Evolutionary conservation across 768 basidiomycete genomes (phyloP), one percentile per base, ranked within the genome.

Genomic region (Nevesoporus exiguus): DNA sequence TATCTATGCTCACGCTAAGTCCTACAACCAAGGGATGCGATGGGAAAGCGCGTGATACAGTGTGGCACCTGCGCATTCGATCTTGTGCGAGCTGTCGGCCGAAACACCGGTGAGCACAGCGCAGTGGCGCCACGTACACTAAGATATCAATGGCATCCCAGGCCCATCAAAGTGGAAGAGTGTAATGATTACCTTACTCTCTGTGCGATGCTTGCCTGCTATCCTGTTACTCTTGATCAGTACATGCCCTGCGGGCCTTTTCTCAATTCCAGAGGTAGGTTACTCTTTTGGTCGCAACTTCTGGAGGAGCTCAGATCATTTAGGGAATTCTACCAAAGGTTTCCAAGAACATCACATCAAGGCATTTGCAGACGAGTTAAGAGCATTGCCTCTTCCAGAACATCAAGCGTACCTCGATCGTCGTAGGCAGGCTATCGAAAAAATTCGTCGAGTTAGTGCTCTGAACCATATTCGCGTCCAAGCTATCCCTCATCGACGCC

Each of bases 21-120:
- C 21, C 29, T 43, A 5, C 41, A 4, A 30, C 19, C 25, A 43
- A 69, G 68, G 70, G 52, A 11, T 69, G 68, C 25, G 47, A 60
- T 14, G 57, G 42, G 39, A 60, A 57, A 51, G 66, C 66, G 10
- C 60, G 64, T 10, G 62, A 70, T 40, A 68, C 55, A 15, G 54
- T 70, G 25, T 71, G 70, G 70, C 66, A 70, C 41, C 55, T 71
- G 55, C 68, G 70, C 24, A 57, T 68, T 53, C 68, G 71, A 24
- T 70, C 66, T 17, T 73, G 70, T 51, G 60, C 55, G 4, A 24
- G 51, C 22, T 70, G 70, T 45, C 62, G 64, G 14, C 42, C 52
- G 29, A 69, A 62, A 50, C 54, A 61, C 51, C 60, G 58, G 68
- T 67, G 54, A 55, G 62, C n/a, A 17, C 45, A 24, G 21, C 42